Conservation (phyloP, 2,329 filamentous ascomycete genomes). For the Talaromyces marneffei region DNA sequence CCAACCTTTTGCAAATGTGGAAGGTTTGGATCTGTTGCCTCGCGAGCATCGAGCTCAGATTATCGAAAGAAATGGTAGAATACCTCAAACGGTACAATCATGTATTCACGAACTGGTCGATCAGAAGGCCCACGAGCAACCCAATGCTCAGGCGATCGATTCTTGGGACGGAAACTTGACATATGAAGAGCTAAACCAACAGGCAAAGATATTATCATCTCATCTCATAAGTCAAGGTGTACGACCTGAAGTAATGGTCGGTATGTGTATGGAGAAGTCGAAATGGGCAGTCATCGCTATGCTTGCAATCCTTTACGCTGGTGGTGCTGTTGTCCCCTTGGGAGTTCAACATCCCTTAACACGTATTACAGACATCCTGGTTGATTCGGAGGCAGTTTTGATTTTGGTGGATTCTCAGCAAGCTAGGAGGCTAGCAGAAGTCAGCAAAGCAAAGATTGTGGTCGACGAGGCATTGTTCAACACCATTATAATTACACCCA, state of each 20-base stretch:
- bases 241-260: constrained; percentile 32
- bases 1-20: constrained; percentile 30
- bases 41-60: background rate
- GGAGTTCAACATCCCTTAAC: background rate
- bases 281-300: constrained; percentile 5
- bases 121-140: background rate
- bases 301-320: background rate
- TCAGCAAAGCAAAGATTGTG: background rate
- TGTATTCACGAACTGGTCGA: background rate
- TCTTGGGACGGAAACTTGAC: background rate
- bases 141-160: background rate
- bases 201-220: background rate
- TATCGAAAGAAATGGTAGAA: background rate
- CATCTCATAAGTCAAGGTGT: background rate
- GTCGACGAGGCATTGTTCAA: background rate
- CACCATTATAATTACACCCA: background rate
- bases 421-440: background rate
- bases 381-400: background rate
- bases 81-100: background rate
- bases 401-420: background rate
- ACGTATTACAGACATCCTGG: background rate
- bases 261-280: constrained; percentile 6
- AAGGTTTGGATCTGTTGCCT: background rate
- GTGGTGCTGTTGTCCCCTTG: background rate
- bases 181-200: background rate